Percentiles rank a stretch among this genome's conserved stretches.
phyloP scores from a whole-genome alignment of 1,284 basidiomycete genomes.

The Apiotrichum laibachii region DNA sequence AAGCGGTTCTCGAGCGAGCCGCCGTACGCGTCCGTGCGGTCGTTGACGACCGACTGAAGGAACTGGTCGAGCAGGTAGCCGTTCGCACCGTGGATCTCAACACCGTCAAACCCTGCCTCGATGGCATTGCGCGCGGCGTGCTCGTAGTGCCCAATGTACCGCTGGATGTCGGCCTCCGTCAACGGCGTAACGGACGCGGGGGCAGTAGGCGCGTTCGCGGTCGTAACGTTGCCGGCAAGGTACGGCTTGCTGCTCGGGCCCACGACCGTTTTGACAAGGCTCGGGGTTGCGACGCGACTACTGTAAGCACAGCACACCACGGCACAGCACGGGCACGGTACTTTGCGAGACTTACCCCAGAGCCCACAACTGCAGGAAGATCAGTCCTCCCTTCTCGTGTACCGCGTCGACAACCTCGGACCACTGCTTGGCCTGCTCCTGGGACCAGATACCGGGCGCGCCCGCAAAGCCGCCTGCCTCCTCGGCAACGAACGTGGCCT shows the following conservation, averaged over 20 bases:
- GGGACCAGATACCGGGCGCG: constrained; percentile 34
- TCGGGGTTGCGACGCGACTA: constrained; percentile 18
- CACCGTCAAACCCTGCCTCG: constrained; percentile 64
- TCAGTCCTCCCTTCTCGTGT: constrained; percentile 55
- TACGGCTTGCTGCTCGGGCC: constrained; percentile 61
- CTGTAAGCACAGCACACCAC: constrained; percentile 49
- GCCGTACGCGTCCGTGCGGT: constrained; percentile 62
- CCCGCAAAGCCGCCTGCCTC: constrained; percentile 27
- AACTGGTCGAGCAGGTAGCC: constrained; percentile 56
- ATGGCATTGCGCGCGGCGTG: constrained; percentile 58
- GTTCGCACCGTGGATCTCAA: constrained; percentile 56
- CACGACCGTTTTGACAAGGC: constrained; percentile 19
- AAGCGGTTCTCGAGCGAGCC: constrained; percentile 59
- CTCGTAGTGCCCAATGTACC: constrained; percentile 55
- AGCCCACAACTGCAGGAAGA: constrained; percentile 59
- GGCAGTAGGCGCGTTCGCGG: too few relatives aligned
- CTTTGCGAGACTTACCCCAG: constrained; percentile 43
- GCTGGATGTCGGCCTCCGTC: constrained; percentile 40
- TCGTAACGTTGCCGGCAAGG: constrained; percentile 50
- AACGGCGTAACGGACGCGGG: constrained; percentile 7
- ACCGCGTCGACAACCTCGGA: constrained; percentile 52
- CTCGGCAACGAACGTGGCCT: constrained; percentile 35
- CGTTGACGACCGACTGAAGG: constrained; percentile 57
- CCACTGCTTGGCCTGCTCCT: constrained; percentile 39
- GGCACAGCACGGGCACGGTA: too few relatives aligned